A percentile compares a stretch with the other conserved stretches of the same genome.
These are phyloP conservation scores for Leccinellum albellum DNA, from an alignment of 768 basidiomycete species.

Conservation along the genomic window DNA sequence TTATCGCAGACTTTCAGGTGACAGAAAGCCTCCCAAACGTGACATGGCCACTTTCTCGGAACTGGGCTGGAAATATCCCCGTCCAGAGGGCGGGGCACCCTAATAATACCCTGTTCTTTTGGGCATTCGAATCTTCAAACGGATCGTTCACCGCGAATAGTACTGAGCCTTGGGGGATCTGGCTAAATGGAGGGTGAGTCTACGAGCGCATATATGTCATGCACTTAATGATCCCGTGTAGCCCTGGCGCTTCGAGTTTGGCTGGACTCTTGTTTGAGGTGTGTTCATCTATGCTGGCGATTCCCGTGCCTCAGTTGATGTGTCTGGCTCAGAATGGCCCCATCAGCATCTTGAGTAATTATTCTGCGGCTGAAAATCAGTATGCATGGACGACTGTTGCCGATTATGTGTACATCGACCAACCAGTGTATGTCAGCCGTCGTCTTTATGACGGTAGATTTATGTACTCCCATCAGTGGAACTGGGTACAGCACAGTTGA, in stretches of 20 bases:
- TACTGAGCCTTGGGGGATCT: conserved; percentile 74
- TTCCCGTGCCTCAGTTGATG: not conserved
- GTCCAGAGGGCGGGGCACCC: no score
- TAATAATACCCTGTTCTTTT: conserved; percentile 61
- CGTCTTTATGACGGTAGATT: not conserved
- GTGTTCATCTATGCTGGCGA: conserved; percentile 6
- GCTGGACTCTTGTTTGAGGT: conserved; percentile 60
- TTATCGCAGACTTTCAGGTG: conserved; percentile 52
- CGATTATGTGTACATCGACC: no score
- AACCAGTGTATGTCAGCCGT: conserved; percentile 37
- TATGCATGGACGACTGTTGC: no score
- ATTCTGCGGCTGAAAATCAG: conserved; percentile 37
- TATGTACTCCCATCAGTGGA: conserved; percentile 38
- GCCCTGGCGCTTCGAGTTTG: conserved; percentile 68
- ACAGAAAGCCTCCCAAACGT: conserved; percentile 54
- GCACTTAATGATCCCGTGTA: conserved; percentile 9
- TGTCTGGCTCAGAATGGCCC: conserved; percentile 54
- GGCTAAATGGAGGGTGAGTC: conserved; percentile 62
- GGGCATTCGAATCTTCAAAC: conserved; percentile 48
- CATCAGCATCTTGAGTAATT: conserved; percentile 50
- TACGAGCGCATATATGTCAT: not conserved
- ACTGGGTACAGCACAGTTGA: conserved; percentile 63
- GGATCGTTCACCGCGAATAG: conserved; percentile 62
- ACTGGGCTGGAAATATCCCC: no score
- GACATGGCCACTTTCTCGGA: conserved; percentile 46